Conservation (phyloP, 352 stramenopile genomes). For the Phytophthora megakarya region DNA sequence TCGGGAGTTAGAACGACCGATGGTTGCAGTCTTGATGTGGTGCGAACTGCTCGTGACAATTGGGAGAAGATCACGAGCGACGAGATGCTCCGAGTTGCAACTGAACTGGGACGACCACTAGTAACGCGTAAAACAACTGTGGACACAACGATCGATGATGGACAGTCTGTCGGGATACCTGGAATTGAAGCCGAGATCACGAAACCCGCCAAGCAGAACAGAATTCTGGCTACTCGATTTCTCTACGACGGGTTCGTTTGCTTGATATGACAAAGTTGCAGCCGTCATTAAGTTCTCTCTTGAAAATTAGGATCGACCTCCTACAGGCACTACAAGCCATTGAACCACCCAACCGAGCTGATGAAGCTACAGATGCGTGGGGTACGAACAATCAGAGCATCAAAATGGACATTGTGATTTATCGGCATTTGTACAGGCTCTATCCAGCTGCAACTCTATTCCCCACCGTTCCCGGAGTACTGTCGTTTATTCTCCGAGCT, state of each 20-base stretch:
- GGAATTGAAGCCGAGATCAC: conserved; percentile 5
- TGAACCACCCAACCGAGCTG: conserved; percentile 47
- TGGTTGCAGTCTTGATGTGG: conserved; percentile 49
- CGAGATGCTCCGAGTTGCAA: conserved; percentile 65
- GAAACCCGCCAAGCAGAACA: conserved; percentile 26
- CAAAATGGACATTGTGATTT: background rate
- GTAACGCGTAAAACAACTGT: conserved; percentile 15
- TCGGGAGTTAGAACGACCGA: conserved; percentile 25
- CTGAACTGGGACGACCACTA: conserved; percentile 47
- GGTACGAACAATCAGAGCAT: conserved; percentile 22
- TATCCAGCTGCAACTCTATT: conserved; percentile 63
- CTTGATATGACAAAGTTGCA: background rate
- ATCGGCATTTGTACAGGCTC: conserved; percentile 40
- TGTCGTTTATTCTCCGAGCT: conserved; percentile 59
- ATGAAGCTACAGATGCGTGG: conserved; percentile 36
- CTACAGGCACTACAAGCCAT: conserved; percentile 70
- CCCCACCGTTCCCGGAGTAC: conserved; percentile 46
- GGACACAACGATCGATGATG: conserved; percentile 4
- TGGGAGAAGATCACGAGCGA: conserved; percentile 77
- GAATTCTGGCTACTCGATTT: conserved; percentile 41
- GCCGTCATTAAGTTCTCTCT: background rate
- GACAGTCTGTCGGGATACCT: background rate
- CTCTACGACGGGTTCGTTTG: conserved; percentile 67
- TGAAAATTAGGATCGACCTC: conserved; percentile 53
- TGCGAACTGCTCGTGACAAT: conserved; percentile 42